These are phyloP conservation scores for Heterococcus sp. DNA, from an alignment of 108 stramenopile species.

Conservation along the genomic window DNA sequence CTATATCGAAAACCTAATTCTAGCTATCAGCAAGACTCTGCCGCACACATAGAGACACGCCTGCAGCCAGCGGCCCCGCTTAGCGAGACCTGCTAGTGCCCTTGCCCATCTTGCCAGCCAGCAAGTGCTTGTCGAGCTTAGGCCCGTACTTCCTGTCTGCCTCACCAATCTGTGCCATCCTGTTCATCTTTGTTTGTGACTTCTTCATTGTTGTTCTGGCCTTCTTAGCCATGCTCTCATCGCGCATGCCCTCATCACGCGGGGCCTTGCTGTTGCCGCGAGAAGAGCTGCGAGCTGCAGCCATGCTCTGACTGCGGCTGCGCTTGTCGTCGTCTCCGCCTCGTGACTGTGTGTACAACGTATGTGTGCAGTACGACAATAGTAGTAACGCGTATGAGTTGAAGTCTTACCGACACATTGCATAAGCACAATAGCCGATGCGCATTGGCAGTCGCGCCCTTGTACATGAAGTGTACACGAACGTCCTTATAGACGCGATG, in stretches of 20 bases:
- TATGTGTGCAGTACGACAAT: not conserved
- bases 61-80: not conserved
- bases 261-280: conserved; percentile 3
- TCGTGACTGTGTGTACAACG: not conserved
- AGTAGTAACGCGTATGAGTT: no score
- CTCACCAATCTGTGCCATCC: conserved; percentile 50
- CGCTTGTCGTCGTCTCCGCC: conserved; percentile 1
- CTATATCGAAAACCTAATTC: no score
- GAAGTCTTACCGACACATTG: no score
- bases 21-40: no score
- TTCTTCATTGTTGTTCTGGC: conserved; percentile 8
- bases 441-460: no score
- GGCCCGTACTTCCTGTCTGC: conserved; percentile 52
- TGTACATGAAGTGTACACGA: no score
- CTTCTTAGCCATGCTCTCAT: conserved; percentile 50
- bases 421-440: no score
- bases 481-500: no score
- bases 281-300: conserved; percentile 10
- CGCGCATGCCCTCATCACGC: conserved; percentile 26
- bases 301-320: conserved; percentile 4
- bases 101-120: conserved; percentile 59
- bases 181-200: conserved; percentile 7
- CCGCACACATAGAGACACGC: not conserved
- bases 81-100: conserved; percentile 54
- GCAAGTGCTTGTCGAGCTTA: conserved; percentile 59